phyloP scores from a whole-genome alignment of 2,329 filamentous ascomycete species.

The Beauveria sp. region DNA sequence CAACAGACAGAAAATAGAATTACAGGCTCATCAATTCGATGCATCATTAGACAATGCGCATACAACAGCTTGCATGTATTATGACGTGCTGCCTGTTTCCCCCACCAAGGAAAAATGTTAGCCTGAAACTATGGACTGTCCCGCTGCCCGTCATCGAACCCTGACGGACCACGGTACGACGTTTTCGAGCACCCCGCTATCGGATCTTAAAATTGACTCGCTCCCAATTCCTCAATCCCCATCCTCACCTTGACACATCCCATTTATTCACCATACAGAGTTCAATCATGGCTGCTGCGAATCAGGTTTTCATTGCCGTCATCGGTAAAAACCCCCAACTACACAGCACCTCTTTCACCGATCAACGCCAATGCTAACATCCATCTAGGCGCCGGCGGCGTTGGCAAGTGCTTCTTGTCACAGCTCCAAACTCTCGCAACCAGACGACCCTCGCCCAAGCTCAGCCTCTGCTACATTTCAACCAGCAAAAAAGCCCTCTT shows the following conservation, averaged over 20 bases:
- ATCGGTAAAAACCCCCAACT: constrained; percentile 31
- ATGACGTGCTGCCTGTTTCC: constrained; percentile 5
- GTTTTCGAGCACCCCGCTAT: constrained; percentile 10
- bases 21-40: not conserved
- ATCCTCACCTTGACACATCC: not conserved
- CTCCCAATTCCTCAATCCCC: not conserved
- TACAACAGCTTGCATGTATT: not conserved
- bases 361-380: not conserved
- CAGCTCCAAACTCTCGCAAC: constrained; percentile 65
- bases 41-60: not conserved
- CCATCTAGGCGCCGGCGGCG: constrained; percentile 74
- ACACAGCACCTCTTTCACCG: not conserved
- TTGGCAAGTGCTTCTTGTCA: constrained; percentile 82
- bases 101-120: not conserved
- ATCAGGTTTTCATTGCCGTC: constrained; percentile 45
- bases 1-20: not conserved
- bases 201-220: constrained; percentile 11
- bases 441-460: constrained; percentile 59
- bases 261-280: not conserved
- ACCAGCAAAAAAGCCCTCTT: constrained; percentile 79
- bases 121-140: not conserved
- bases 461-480: constrained; percentile 76
- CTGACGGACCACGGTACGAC: not conserved
- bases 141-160: not conserved
- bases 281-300: constrained; percentile 34